Evolutionary conservation across 352 stramenopile species (phyloP).

Genomic region (Globisporangium rhizosaccharum): DNA sequence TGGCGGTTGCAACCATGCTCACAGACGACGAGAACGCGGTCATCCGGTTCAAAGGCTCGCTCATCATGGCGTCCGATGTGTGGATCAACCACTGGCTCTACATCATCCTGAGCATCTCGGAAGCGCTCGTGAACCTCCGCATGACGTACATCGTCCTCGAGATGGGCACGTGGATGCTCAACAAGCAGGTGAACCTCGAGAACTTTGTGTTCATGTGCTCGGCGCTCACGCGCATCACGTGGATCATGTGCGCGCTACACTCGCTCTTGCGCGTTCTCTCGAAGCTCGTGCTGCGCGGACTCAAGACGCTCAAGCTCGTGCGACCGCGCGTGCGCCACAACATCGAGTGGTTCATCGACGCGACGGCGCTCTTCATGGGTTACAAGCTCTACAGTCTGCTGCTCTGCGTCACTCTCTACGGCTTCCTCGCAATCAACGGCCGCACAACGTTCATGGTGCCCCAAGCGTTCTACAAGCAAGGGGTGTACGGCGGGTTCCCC

Average conservation of each 20-base stretch:
- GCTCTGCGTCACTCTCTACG: conserved; percentile 34
- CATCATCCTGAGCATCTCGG: conserved; percentile 47
- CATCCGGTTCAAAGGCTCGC: conserved; percentile 44
- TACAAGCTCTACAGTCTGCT: conserved; percentile 62
- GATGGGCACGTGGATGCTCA: conserved; percentile 58
- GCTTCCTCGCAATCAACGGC: conserved; percentile 29
- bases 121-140: conserved; percentile 35
- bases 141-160: conserved; percentile 41
- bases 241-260: conserved; percentile 53
- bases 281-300: conserved; percentile 23
- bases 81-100: conserved; percentile 77
- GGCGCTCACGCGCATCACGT: conserved; percentile 44
- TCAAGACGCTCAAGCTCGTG: conserved; percentile 34
- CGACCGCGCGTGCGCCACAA: conserved; percentile 17
- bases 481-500: conserved; percentile 33
- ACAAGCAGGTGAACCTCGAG: conserved; percentile 33
- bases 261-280: conserved; percentile 21
- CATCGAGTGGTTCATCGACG: conserved; percentile 51
- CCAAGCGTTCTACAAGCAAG: conserved; percentile 18
- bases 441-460: conserved; percentile 44
- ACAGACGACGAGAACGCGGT: conserved; percentile 30
- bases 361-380: conserved; percentile 36
- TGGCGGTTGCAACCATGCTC: conserved; percentile 28
- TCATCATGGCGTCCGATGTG: conserved; percentile 49
- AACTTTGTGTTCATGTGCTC: conserved; percentile 56